Conservation (phyloP, 805 yeast species). For the Candida sithepensis region DNA sequence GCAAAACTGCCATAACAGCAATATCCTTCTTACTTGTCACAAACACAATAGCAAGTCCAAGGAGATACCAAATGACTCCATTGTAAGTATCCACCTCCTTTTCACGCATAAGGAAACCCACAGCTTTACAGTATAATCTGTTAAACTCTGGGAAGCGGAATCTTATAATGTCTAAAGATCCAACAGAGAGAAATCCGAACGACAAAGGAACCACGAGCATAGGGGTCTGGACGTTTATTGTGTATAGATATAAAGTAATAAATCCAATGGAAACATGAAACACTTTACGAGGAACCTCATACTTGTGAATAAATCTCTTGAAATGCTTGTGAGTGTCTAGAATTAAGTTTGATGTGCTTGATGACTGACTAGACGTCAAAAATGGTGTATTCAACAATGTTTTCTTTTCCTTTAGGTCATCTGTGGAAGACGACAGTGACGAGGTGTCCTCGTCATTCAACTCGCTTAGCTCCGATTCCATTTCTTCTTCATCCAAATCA, state of each 20-base stretch:
- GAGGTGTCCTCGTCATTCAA: conserved; percentile 11
- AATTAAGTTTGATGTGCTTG: conserved; percentile 21
- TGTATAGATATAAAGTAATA: conserved; percentile 69
- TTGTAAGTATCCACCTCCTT: conserved; percentile 69
- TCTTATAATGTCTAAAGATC: conserved; percentile 64
- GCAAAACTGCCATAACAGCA: conserved; percentile 65
- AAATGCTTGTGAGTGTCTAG: conserved; percentile 29
- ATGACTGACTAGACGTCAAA: conserved; percentile 3
- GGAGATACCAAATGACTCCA: conserved; percentile 84
- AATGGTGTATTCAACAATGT: background rate
- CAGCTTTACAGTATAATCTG: conserved; percentile 54
- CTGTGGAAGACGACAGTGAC: conserved; percentile 10
- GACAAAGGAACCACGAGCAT: conserved; percentile 60
- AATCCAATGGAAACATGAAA: conserved; percentile 90
- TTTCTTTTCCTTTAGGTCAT: background rate
- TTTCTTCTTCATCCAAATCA: conserved; percentile 7
- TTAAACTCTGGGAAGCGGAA: conserved; percentile 62
- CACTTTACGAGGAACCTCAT: conserved; percentile 85
- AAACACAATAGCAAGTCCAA: conserved; percentile 75
- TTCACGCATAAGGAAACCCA: conserved; percentile 85
- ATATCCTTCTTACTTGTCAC: conserved; percentile 75
- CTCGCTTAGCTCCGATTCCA: conserved; percentile 17
- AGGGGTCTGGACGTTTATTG: conserved; percentile 50
- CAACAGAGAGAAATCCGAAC: conserved; percentile 51
- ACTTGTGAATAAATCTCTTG: conserved; percentile 41